These are phyloP conservation scores for Penicillium sp. DNA, from an alignment of 2,329 filamentous ascomycete genomes.

Conservation along the genomic window DNA sequence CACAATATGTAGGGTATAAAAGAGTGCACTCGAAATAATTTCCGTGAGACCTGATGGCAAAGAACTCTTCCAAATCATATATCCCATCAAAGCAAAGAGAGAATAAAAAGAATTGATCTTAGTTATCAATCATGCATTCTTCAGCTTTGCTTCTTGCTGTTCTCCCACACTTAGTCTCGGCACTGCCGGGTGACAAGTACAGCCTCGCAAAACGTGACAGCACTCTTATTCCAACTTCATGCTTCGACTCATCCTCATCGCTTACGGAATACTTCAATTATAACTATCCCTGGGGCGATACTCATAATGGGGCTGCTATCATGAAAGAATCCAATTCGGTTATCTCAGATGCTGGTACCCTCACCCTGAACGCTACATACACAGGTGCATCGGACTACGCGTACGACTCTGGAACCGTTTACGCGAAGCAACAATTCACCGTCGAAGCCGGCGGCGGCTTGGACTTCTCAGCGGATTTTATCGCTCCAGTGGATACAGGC, in stretches of 20 bases:
- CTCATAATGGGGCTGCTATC: constrained; percentile 62
- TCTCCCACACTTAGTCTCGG: constrained; percentile 8
- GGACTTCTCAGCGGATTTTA: constrained; percentile 45
- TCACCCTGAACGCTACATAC: constrained; percentile 55
- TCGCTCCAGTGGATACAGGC: constrained; percentile 44
- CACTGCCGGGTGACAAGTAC: constrained; percentile 1
- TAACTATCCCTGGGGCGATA: constrained; percentile 62
- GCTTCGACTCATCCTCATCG: constrained; percentile 36
- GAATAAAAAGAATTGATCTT: neutral
- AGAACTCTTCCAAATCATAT: too few species aligned
- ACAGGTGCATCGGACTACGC: constrained; percentile 47
- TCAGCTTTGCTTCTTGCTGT: constrained; percentile 3
- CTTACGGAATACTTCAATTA: constrained; percentile 53
- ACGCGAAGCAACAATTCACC: constrained; percentile 49
- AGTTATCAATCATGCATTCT: neutral
- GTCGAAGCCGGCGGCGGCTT: constrained; percentile 44
- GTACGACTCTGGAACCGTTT: constrained; percentile 57
- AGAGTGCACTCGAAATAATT: too few species aligned
- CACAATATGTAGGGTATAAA: neutral
- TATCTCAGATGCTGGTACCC: constrained; percentile 48
- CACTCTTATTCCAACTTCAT: constrained; percentile 28
- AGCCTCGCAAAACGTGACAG: constrained; percentile 15
- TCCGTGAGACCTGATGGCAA: too few species aligned
- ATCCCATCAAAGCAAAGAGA: neutral
- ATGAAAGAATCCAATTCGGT: constrained; percentile 53